phyloP scores from a whole-genome alignment of 768 basidiomycete genomes.

The Podaxis sp. region DNA sequence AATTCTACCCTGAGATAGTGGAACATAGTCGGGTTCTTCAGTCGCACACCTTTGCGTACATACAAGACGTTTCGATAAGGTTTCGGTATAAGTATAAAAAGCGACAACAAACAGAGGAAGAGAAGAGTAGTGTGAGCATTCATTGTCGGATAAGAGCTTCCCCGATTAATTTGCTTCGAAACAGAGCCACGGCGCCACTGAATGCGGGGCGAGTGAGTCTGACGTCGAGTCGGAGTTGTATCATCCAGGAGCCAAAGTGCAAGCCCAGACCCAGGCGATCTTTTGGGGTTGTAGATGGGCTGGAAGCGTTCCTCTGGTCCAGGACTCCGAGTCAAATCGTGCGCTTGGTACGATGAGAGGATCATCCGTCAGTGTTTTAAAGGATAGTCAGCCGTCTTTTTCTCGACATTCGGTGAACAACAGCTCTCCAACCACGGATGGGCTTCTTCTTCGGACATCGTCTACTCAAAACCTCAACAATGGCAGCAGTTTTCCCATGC shows the following conservation, averaged over 20 bases:
- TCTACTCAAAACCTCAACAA: not conserved
- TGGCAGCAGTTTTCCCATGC: too few relatives aligned
- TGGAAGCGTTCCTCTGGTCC: not conserved
- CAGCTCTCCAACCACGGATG: not conserved
- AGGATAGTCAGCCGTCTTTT: not conserved
- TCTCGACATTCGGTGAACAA: not conserved
- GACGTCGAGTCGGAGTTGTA: not conserved
- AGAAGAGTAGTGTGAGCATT: not conserved
- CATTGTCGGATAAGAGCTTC: not conserved
- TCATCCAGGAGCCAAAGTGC: not conserved
- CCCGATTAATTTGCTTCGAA: not conserved
- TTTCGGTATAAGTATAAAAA: not conserved
- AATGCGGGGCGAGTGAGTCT: too few relatives aligned
- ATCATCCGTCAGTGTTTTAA: not conserved
- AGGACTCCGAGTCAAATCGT: conserved; percentile 1
- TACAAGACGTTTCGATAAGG: not conserved
- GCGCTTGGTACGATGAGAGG: not conserved
- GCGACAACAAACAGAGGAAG: not conserved
- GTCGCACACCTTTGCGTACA: not conserved
- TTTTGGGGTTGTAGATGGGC: not conserved
- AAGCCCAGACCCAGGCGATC: not conserved
- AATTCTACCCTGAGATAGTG: not conserved
- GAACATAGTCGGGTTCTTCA: not conserved
- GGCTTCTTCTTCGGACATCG: not conserved
- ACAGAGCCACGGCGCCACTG: not conserved